Conservation (phyloP, 371 early-diverging fungal genomes). For the Apophysomyces variabilis region DNA sequence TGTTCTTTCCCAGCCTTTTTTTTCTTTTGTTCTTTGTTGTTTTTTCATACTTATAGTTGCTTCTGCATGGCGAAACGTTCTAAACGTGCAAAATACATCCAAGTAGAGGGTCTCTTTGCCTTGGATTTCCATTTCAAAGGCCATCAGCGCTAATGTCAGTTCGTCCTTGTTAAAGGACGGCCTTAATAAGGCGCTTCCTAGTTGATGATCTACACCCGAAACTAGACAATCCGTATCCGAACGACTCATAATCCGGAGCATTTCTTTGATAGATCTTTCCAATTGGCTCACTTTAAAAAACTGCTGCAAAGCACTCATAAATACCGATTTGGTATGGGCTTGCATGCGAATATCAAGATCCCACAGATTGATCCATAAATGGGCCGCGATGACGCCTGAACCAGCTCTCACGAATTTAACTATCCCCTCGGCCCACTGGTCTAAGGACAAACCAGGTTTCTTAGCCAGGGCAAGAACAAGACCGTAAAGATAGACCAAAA, state of each 20-base stretch:
- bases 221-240: slow-evolving; percentile 9
- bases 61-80: slow-evolving; percentile 2
- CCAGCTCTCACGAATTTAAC: slow-evolving; percentile 31
- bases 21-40: background rate
- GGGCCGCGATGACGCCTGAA: slow-evolving; percentile 22
- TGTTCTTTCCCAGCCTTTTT: too few relatives aligned
- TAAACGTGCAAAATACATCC: background rate
- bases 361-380: slow-evolving; percentile 37
- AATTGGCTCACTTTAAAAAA: background rate
- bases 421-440: slow-evolving; percentile 24
- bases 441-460: slow-evolving; percentile 13
- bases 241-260: slow-evolving; percentile 19
- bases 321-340: slow-evolving; percentile 1
- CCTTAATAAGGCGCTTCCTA: slow-evolving; percentile 29
- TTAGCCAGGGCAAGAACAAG: slow-evolving; percentile 31
- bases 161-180: slow-evolving; percentile 36
- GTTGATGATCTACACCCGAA: slow-evolving; percentile 28
- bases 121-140: slow-evolving; percentile 13
- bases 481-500: slow-evolving; percentile 43
- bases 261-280: slow-evolving; percentile 9
- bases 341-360: slow-evolving; percentile 13
- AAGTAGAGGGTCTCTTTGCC: background rate
- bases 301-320: slow-evolving; percentile 2
- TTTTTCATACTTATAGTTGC: background rate
- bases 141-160: slow-evolving; percentile 29